Evolutionary conservation across 139 green algal genomes (phyloP), one percentile per base, ranked within the genome.

Genomic region (Tetraselmis striata): DNA sequence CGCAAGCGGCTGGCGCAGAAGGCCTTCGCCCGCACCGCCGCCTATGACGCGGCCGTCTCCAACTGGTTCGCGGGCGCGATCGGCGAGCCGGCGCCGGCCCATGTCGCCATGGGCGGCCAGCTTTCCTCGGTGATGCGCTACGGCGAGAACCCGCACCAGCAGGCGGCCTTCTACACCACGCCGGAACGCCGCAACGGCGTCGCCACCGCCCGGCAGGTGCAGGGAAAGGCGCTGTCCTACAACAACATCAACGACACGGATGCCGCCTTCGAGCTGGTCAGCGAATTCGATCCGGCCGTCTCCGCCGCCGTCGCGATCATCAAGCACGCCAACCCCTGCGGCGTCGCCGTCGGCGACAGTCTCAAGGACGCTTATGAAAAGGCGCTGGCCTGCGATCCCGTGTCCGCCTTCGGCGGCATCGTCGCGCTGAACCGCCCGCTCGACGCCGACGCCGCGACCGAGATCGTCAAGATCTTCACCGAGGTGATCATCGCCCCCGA

Each of bases 261-360:
- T 74, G 95, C 95, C n/a, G n/a, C n/a, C n/a, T n/a, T n/a, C n/a
- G n/a, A n/a, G n/a, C n/a, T n/a, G n/a, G n/a, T n/a, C n/a, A n/a
- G n/a, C n/a, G n/a, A n/a, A n/a, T n/a, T n/a, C n/a, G n/a, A n/a
- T n/a, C n/a, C n/a, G n/a, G n/a, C n/a, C 79, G 86, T 90, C 2
- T 94, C 91, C 80, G 77, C 75, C 29, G 85, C 88, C 78, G 91
- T 90, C 85, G 97, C 99, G 23, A 94, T 99, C 29, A 97, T 99
- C 28, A 99, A 99, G 94, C 97, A 99, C 94, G 99, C 97, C 87
- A 99, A 99, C 91, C 97, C 97, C 31, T 99, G 97, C 87, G 97
- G 97, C 83, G 92, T 97, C 32, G 96, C 95, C 75, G 85, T 77
- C 76, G 84, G 88, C 2, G 86, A 79, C 0, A 93, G 98, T 83